Evolutionary conservation across 208 protist species (phyloP).

Genomic region (Leishmania turanica): DNA sequence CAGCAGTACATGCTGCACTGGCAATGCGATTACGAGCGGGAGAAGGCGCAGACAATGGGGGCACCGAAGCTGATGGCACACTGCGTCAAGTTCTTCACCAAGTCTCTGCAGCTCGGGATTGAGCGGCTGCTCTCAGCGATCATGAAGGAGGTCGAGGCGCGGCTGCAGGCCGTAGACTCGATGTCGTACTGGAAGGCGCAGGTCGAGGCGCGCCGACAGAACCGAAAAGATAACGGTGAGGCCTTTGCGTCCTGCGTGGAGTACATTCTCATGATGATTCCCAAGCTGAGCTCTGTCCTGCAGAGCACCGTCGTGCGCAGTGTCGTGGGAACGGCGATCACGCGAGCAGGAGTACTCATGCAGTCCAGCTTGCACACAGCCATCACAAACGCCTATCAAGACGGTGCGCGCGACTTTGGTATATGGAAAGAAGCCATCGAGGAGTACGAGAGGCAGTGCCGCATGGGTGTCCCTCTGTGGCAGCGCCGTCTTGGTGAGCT

Average conservation of each 20-base stretch:
- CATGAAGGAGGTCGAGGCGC: constrained; percentile 59
- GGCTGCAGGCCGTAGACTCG: constrained; percentile 49
- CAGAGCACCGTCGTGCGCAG: constrained; percentile 75
- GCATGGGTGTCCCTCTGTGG: constrained; percentile 60
- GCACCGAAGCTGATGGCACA: constrained; percentile 65
- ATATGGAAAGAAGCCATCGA: constrained; percentile 54
- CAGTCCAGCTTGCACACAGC: constrained; percentile 67
- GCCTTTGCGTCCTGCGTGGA: constrained; percentile 70
- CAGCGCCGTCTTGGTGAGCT: constrained; percentile 52
- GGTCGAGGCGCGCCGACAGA: constrained; percentile 41
- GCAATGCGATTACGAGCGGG: constrained; percentile 64
- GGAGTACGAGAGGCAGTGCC: constrained; percentile 65
- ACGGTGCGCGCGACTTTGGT: constrained; percentile 59
- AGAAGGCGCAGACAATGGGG: constrained; percentile 64
- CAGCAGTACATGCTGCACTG: constrained; percentile 89
- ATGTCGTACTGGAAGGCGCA: constrained; percentile 74
- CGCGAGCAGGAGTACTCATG: constrained; percentile 59
- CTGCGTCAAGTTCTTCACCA: constrained; percentile 72
- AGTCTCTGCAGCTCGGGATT: constrained; percentile 78
- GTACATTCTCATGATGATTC: constrained; percentile 66
- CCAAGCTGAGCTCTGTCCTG: constrained; percentile 62
- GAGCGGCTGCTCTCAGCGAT: constrained; percentile 67
- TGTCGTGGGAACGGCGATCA: constrained; percentile 76
- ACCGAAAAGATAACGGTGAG: constrained; percentile 26
- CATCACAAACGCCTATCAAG: constrained; percentile 48